Percentiles rank a stretch among this genome's conserved stretches.
phyloP scores from a whole-genome alignment of 2,329 filamentous ascomycete species.

The Apiospora phragmitis region DNA sequence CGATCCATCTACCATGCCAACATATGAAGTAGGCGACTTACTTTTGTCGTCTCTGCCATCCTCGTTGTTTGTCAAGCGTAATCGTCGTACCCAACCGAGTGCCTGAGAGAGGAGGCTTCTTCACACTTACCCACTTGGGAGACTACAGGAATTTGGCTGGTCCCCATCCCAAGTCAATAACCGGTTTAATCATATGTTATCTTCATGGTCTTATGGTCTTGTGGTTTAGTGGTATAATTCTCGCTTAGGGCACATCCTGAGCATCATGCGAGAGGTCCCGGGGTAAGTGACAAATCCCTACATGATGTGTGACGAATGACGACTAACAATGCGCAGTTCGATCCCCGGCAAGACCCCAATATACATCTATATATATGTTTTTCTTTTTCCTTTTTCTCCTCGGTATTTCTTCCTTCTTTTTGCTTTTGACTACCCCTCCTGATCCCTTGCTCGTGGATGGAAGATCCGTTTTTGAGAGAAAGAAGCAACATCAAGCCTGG shows the following conservation, averaged over 20 bases:
- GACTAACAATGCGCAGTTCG: not conserved
- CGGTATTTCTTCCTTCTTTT: not conserved
- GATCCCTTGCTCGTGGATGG: not conserved
- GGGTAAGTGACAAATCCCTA: not conserved
- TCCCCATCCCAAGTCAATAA: not conserved
- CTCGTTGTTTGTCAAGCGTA: not conserved
- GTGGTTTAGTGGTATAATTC: slow-evolving; percentile 7
- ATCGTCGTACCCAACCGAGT: not conserved
- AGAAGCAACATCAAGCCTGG: not conserved
- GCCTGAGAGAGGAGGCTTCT: not conserved
- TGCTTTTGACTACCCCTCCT: not conserved
- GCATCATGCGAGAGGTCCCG: slow-evolving; percentile 3
- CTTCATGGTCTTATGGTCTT: not conserved
- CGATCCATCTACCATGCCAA: not conserved
- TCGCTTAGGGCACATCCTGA: slow-evolving; percentile 2
- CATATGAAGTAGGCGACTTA: not conserved
- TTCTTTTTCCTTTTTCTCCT: not conserved
- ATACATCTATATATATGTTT: too few species aligned
- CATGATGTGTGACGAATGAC: too few species aligned
- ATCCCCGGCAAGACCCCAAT: slow-evolving; percentile 3
- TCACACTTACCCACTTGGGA: not conserved
- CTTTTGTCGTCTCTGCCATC: not conserved
- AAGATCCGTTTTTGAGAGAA: not conserved
- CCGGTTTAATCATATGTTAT: not conserved
- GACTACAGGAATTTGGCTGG: not conserved